Evolutionary conservation across 768 basidiomycete genomes (phyloP).

Genomic region (Erythrobasidium yunnanense): DNA sequence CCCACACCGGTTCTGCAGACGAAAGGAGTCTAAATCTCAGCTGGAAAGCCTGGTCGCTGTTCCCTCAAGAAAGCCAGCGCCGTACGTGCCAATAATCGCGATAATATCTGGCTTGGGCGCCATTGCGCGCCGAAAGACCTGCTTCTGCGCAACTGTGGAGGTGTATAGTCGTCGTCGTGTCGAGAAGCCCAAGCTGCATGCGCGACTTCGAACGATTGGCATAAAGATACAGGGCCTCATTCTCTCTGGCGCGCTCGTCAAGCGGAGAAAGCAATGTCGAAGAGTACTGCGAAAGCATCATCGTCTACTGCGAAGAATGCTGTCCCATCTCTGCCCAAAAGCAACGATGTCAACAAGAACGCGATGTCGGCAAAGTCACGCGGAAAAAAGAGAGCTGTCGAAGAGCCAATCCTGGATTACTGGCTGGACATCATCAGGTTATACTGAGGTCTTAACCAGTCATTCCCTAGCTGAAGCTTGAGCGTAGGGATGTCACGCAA

Average conservation of each 20-base stretch:
- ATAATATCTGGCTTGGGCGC: background rate
- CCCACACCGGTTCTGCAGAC: conserved; percentile 87
- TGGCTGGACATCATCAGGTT: background rate
- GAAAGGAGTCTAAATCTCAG: too few relatives aligned
- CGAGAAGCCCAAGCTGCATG: too few relatives aligned
- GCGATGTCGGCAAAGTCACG: background rate
- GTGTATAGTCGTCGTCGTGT: too few relatives aligned
- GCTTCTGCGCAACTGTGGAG: too few relatives aligned
- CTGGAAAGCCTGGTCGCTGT: background rate
- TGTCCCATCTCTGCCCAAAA: too few relatives aligned
- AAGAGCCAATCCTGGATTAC: background rate
- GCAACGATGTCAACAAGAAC: background rate
- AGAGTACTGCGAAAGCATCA: too few relatives aligned
- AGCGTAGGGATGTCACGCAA: background rate
- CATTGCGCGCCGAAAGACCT: background rate
- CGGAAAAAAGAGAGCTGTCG: background rate
- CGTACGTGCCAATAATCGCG: conserved; percentile 19
- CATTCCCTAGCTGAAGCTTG: background rate
- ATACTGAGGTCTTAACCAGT: background rate
- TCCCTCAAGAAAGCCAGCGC: too few relatives aligned
- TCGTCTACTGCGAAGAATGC: too few relatives aligned
- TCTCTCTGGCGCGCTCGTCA: too few relatives aligned
- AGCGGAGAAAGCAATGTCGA: too few relatives aligned
- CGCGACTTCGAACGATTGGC: too few relatives aligned
- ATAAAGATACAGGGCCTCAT: too few relatives aligned